Percentiles rank a stretch among this genome's conserved stretches.
phyloP scores from a whole-genome alignment of 768 basidiomycete species.

The Lyophyllum semitale region DNA sequence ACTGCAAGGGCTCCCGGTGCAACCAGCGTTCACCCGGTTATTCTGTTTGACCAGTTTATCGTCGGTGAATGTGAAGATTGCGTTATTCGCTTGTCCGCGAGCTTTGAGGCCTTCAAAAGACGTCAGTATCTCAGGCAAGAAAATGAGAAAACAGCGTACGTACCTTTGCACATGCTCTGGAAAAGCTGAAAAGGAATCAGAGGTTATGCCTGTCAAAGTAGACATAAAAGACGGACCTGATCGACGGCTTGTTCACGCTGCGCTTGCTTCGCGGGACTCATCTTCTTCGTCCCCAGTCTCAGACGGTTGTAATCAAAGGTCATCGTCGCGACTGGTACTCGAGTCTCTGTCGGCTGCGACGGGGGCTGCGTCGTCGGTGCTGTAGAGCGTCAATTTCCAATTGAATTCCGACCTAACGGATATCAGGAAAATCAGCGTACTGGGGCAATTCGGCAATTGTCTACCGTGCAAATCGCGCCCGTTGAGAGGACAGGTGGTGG shows the following conservation, averaged over 20 bases:
- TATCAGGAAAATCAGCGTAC: background rate
- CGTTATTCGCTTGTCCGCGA: background rate
- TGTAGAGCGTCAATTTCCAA: background rate
- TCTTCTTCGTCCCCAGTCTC: conserved; percentile 5
- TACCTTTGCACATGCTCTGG: conserved; percentile 12
- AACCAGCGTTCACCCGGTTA: conserved; percentile 7
- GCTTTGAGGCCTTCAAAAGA: background rate
- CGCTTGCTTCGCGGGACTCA: conserved; percentile 6
- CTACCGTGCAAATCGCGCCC: conserved; percentile 4
- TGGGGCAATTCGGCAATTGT: background rate
- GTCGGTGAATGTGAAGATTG: conserved; percentile 10
- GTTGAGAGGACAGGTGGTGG: background rate
- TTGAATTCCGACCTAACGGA: background rate
- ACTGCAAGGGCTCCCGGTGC: conserved; percentile 4
- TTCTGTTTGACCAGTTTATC: conserved; percentile 1
- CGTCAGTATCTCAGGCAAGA: background rate
- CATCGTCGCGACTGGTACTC: conserved; percentile 4
- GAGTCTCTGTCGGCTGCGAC: conserved; percentile 5
- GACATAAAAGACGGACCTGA: background rate
- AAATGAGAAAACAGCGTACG: background rate
- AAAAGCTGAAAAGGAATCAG: conserved; percentile 4
- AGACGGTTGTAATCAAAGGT: conserved; percentile 3
- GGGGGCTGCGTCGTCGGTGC: background rate
- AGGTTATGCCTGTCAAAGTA: background rate
- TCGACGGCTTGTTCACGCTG: conserved; percentile 5